phyloP scores from a whole-genome alignment of 2,329 filamentous ascomycete genomes.

The Claviceps pusilla region DNA sequence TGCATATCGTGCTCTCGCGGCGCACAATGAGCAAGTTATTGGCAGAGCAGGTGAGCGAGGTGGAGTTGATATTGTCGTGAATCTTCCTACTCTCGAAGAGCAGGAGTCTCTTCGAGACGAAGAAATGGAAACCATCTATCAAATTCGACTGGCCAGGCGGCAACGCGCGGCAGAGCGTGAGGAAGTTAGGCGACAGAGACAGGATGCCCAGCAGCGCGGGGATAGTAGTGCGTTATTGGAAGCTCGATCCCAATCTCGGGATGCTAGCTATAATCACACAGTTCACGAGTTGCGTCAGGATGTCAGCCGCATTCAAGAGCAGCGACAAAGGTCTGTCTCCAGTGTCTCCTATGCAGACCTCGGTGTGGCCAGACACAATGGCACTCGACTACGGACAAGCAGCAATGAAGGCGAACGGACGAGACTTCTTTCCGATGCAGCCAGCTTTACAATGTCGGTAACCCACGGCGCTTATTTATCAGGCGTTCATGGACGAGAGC shows the following conservation, averaged over 20 bases:
- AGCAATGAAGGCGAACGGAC: slow-evolving; percentile 58
- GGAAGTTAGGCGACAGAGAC: slow-evolving; percentile 51
- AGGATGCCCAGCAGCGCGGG: slow-evolving; percentile 57
- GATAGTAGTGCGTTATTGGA: slow-evolving; percentile 56
- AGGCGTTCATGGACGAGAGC: slow-evolving; percentile 26
- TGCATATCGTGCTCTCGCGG: slow-evolving; percentile 59
- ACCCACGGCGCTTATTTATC: slow-evolving; percentile 19
- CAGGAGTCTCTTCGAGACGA: slow-evolving; percentile 66
- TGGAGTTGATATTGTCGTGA: slow-evolving; percentile 81
- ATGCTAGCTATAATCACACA: slow-evolving; percentile 31
- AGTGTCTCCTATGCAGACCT: slow-evolving; percentile 64
- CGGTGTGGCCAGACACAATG: slow-evolving; percentile 63
- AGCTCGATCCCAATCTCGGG: slow-evolving; percentile 42
- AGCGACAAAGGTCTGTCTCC: slow-evolving; percentile 52
- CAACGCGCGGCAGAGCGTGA: slow-evolving; percentile 64
- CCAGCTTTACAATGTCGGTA: slow-evolving; percentile 37
- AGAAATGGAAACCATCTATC: slow-evolving; percentile 86
- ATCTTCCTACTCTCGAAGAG: slow-evolving; percentile 66
- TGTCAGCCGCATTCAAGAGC: slow-evolving; percentile 40
- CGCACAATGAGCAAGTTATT: slow-evolving; percentile 65
- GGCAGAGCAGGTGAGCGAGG: slow-evolving; percentile 81
- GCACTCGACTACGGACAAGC: slow-evolving; percentile 57
- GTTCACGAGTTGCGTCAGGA: slow-evolving; percentile 45
- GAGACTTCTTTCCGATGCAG: slow-evolving; percentile 57
- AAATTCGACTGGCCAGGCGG: slow-evolving; percentile 67